phyloP scores from a whole-genome alignment of 257 asterid genomes.

The Jasminum sambac region DNA sequence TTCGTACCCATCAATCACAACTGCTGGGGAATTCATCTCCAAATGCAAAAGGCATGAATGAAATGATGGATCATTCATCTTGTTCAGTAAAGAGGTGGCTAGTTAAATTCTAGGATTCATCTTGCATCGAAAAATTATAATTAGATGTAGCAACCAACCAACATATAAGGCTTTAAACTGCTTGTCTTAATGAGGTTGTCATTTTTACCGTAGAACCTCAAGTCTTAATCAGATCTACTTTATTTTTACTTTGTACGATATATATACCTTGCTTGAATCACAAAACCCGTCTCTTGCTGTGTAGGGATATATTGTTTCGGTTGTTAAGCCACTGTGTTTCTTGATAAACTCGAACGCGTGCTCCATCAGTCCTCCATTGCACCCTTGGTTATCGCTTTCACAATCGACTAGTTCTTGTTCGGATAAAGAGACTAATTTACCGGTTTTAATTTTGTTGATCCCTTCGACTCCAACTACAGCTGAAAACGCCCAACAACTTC shows the following conservation, averaged over 20 bases:
- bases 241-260: neutral
- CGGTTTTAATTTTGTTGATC: conserved; percentile 73
- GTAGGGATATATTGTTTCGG: conserved; percentile 71
- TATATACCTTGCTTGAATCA: conserved; percentile 58
- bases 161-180: no score
- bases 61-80: neutral
- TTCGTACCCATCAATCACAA: conserved; percentile 76
- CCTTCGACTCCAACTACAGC: conserved; percentile 92
- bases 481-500: conserved; percentile 95
- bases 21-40: conserved; percentile 73
- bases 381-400: conserved; percentile 72
- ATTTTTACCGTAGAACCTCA: no score
- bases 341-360: conserved; percentile 71
- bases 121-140: no score
- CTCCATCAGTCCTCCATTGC: conserved; percentile 88
- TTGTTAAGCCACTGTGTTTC: conserved; percentile 68
- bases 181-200: no score
- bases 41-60: conserved; percentile 8
- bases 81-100: neutral
- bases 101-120: neutral
- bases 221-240: neutral
- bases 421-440: conserved; percentile 62
- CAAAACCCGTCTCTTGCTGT: conserved; percentile 59
- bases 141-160: no score
- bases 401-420: conserved; percentile 93